Conservation (phyloP, 495 filamentous ascomycete species). For the Xylaria intraflava region DNA sequence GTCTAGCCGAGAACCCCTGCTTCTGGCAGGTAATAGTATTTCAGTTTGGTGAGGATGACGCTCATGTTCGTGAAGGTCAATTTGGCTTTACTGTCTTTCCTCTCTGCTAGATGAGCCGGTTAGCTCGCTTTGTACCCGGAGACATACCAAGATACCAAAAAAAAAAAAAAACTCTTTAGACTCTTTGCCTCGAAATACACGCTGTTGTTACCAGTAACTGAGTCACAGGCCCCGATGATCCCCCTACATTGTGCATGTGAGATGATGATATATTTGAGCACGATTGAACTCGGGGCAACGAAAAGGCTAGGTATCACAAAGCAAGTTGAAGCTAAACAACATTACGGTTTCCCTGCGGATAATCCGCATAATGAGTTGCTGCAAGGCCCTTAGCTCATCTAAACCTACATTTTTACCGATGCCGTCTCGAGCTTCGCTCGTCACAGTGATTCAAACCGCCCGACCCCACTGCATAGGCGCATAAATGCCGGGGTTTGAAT, state of each 20-base stretch:
- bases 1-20: background rate
- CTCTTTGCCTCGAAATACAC: constrained; percentile 1
- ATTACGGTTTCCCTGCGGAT: no score
- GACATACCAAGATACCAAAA: constrained; percentile 4
- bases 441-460: no score
- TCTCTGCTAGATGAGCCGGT: background rate
- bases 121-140: background rate
- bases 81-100: background rate
- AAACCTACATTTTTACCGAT: background rate
- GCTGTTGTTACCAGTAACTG: background rate
- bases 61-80: background rate
- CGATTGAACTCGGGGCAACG: background rate
- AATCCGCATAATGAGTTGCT: no score
- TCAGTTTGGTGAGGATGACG: background rate
- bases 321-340: no score
- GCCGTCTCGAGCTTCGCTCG: no score
- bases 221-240: background rate
- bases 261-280: background rate
- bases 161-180: background rate
- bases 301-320: no score
- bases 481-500: background rate
- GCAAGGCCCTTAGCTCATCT: no score
- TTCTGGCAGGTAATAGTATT: background rate
- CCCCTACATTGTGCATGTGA: background rate
- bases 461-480: no score